These are phyloP conservation scores for Penicillium polonicum DNA, from an alignment of 2,329 filamentous ascomycete species.

Conservation along the genomic window DNA sequence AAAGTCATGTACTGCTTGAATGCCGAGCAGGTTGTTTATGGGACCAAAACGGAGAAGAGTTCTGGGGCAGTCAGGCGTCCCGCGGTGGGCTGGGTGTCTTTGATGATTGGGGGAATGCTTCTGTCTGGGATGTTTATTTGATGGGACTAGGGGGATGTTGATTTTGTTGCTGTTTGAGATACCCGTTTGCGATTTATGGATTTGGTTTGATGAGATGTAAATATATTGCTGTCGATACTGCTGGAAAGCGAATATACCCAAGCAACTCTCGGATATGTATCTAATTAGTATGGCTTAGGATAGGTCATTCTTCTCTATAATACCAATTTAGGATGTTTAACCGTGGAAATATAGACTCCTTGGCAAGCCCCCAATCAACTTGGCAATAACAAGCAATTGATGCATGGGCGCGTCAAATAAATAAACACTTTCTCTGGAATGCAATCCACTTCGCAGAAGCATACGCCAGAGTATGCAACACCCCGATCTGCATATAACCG, in stretches of 20 bases:
- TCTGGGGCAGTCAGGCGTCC: neutral
- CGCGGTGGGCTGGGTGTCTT: neutral
- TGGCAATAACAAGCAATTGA: neutral
- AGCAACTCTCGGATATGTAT: neutral
- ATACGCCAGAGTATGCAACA: neutral
- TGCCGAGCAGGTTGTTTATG: conserved; percentile 11
- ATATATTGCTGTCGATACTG: neutral
- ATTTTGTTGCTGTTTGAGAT: conserved; percentile 9
- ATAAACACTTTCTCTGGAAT: neutral
- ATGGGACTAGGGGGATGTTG: neutral
- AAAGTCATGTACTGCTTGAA: conserved; percentile 21
- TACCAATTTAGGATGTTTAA: neutral
- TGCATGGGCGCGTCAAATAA: neutral
- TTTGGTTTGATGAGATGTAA: neutral
- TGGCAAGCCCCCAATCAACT: neutral
- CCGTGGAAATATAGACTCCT: neutral
- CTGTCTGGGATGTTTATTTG: conserved; percentile 1
- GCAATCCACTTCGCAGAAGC: neutral
- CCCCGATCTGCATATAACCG: neutral
- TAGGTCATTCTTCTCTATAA: neutral
- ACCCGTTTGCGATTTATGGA: conserved; percentile 8
- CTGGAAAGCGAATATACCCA: neutral
- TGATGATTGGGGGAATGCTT: conserved; percentile 5
- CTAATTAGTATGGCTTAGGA: neutral
- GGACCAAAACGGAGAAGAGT: conserved; percentile 4